These are phyloP conservation scores for Graphilbum ipis-grandicollis DNA, from an alignment of 2,329 filamentous ascomycete genomes.

Conservation along the genomic window DNA sequence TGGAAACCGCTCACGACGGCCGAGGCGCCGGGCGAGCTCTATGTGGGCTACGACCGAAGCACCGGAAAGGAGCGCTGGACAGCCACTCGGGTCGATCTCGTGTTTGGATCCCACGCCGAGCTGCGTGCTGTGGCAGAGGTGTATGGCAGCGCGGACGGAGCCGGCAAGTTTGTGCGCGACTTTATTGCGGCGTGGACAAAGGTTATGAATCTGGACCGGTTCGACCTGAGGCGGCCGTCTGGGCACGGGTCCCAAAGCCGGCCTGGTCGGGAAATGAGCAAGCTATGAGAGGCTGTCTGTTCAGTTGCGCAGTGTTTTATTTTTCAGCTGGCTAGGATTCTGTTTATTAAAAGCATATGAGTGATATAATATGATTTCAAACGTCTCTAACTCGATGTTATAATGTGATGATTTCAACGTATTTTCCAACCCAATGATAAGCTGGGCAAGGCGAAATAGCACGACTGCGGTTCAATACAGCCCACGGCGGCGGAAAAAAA, in stretches of 20 bases:
- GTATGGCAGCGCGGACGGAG: slow-evolving; percentile 42
- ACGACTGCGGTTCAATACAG: too few relatives aligned
- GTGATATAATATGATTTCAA: too few relatives aligned
- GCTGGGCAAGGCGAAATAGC: too few relatives aligned
- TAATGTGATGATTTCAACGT: too few relatives aligned
- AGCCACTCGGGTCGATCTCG: slow-evolving; percentile 49
- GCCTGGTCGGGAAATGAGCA: too few relatives aligned
- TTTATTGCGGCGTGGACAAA: slow-evolving; percentile 57
- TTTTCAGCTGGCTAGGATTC: too few relatives aligned
- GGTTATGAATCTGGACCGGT: slow-evolving; percentile 59
- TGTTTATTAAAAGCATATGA: too few relatives aligned
- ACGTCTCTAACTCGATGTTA: too few relatives aligned
- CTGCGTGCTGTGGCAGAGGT: slow-evolving; percentile 54
- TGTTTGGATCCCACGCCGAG: slow-evolving; percentile 61
- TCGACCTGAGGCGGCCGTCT: slow-evolving; percentile 26
- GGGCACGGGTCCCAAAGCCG: not conserved
- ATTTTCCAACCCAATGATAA: too few relatives aligned
- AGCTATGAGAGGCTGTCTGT: too few relatives aligned
- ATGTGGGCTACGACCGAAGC: slow-evolving; percentile 47
- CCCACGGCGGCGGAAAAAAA: too few relatives aligned
- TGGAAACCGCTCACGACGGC: slow-evolving; percentile 42
- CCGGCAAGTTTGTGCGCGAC: slow-evolving; percentile 51
- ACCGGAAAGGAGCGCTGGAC: slow-evolving; percentile 50
- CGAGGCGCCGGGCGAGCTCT: slow-evolving; percentile 30
- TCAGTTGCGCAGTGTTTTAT: too few relatives aligned